Evolutionary conservation across 305 asterid genomes (phyloP).

Genomic region (Fraxinus baroniana): DNA sequence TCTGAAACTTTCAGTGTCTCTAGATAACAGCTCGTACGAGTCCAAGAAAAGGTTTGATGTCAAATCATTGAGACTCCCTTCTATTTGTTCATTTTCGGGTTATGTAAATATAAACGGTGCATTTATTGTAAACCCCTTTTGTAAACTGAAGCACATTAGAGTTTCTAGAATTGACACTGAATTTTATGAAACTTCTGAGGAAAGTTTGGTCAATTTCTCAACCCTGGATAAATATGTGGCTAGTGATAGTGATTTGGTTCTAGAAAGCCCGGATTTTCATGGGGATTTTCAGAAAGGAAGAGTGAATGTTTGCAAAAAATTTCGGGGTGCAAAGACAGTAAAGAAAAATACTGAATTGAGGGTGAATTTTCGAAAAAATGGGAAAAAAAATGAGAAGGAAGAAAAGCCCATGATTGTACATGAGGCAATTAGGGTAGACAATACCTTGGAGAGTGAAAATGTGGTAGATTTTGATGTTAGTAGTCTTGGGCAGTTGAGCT

Average conservation of each 20-base stretch:
- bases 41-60: slow-evolving; percentile 34
- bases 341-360: slow-evolving; percentile 30
- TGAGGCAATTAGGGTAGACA: slow-evolving; percentile 20
- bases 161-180: slow-evolving; percentile 57
- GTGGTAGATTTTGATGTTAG: slow-evolving; percentile 28
- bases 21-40: slow-evolving; percentile 47
- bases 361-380: slow-evolving; percentile 24
- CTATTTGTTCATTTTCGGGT: slow-evolving; percentile 44
- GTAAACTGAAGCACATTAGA: slow-evolving; percentile 44
- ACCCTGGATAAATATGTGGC: slow-evolving; percentile 27
- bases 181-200: slow-evolving; percentile 30
- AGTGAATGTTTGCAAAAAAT: slow-evolving; percentile 52
- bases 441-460: slow-evolving; percentile 26
- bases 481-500: slow-evolving; percentile 38
- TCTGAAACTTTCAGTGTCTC: slow-evolving; percentile 44
- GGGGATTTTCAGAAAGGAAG: slow-evolving; percentile 32
- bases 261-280: slow-evolving; percentile 26
- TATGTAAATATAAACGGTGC: slow-evolving; percentile 41
- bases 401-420: slow-evolving; percentile 17
- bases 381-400: slow-evolving; percentile 20
- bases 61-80: slow-evolving; percentile 36
- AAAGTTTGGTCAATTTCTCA: slow-evolving; percentile 26
- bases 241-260: slow-evolving; percentile 32
- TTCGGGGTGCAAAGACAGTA: slow-evolving; percentile 30
- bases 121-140: slow-evolving; percentile 41